These are phyloP conservation scores for Simplicillium sp. DNA, from an alignment of 2,329 filamentous ascomycete genomes.

Conservation along the genomic window DNA sequence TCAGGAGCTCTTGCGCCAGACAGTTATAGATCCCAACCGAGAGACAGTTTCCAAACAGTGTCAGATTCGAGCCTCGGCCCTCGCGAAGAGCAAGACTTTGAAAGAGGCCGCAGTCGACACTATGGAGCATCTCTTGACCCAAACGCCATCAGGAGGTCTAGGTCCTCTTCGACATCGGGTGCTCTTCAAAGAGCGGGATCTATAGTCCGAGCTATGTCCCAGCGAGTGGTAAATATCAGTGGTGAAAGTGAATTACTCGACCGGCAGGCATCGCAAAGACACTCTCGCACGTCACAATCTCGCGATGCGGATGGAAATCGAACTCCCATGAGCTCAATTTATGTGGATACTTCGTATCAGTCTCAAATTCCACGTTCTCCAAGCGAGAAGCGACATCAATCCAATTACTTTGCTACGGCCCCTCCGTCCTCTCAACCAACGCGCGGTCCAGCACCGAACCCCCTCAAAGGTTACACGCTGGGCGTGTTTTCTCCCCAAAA, in stretches of 20 bases:
- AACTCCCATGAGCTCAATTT: conserved; percentile 21
- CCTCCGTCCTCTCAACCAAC: conserved; percentile 7
- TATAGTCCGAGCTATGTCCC: conserved; percentile 80
- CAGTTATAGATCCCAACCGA: conserved; percentile 28
- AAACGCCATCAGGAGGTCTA: conserved; percentile 42
- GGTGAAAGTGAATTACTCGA: conserved; percentile 83
- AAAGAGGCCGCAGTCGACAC: conserved; percentile 40
- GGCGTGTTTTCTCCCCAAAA: conserved; percentile 78
- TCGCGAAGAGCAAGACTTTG: conserved; percentile 12
- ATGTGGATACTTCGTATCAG: conserved; percentile 40
- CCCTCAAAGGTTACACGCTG: conserved; percentile 75
- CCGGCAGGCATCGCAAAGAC: conserved; percentile 54
- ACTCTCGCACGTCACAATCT: conserved; percentile 44
- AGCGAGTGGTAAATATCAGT: conserved; percentile 94
- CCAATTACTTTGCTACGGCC: conserved; percentile 11
- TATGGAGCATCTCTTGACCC: conserved; percentile 49
- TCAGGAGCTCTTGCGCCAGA: conserved; percentile 35
- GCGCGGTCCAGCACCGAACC: conserved; percentile 43
- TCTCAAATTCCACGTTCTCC: conserved; percentile 35
- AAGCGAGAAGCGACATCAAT: conserved; percentile 31
- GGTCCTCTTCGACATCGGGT: conserved; percentile 53
- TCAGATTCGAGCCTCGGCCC: conserved; percentile 13
- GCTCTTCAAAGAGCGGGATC: conserved; percentile 63
- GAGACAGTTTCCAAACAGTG: conserved; percentile 49
- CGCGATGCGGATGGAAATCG: conserved; percentile 19